phyloP scores from a whole-genome alignment of 2,329 filamentous ascomycete genomes.

The Nothomitra cinnamomea region DNA sequence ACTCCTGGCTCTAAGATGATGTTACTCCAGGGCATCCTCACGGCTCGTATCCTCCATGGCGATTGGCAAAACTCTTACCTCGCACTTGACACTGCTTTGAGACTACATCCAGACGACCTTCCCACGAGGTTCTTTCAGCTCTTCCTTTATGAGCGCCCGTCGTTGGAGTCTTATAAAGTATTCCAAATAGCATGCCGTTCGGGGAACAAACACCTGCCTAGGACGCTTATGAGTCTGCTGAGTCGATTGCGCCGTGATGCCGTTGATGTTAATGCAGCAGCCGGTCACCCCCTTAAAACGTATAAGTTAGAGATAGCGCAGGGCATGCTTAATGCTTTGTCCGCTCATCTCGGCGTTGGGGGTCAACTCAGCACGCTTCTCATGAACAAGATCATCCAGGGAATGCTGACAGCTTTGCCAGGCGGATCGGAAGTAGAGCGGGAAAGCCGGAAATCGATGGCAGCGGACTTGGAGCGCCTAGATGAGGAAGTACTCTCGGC shows the following conservation, averaged over 20 bases:
- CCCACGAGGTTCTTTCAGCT: constrained; percentile 27
- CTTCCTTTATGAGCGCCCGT: constrained; percentile 28
- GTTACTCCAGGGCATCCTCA: constrained; percentile 31
- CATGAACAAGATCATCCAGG: constrained; percentile 21
- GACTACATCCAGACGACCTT: constrained; percentile 27
- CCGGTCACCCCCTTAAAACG: constrained; percentile 10
- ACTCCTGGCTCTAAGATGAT: constrained; percentile 22
- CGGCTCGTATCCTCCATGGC: constrained; percentile 27
- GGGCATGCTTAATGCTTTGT: constrained; percentile 25
- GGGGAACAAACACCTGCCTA: constrained; percentile 20
- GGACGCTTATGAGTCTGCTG: constrained; percentile 19
- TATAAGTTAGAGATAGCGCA: constrained; percentile 15
- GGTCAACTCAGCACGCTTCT: constrained; percentile 20
- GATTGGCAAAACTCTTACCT: constrained; percentile 33
- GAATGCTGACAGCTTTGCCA: constrained; percentile 16
- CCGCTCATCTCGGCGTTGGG: constrained; percentile 25
- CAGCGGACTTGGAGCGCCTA: constrained; percentile 7
- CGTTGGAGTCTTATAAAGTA: constrained; percentile 29
- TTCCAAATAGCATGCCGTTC: constrained; percentile 31
- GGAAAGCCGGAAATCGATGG: constrained; percentile 3
- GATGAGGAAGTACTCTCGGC: constrained; percentile 12
- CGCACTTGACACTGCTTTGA: constrained; percentile 29
- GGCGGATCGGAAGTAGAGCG: constrained; percentile 5
- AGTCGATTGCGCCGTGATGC: constrained; percentile 15
- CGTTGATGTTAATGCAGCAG: no score